phyloP scores from a whole-genome alignment of 2,329 filamentous ascomycete species.

The Meredithiella fracta region DNA sequence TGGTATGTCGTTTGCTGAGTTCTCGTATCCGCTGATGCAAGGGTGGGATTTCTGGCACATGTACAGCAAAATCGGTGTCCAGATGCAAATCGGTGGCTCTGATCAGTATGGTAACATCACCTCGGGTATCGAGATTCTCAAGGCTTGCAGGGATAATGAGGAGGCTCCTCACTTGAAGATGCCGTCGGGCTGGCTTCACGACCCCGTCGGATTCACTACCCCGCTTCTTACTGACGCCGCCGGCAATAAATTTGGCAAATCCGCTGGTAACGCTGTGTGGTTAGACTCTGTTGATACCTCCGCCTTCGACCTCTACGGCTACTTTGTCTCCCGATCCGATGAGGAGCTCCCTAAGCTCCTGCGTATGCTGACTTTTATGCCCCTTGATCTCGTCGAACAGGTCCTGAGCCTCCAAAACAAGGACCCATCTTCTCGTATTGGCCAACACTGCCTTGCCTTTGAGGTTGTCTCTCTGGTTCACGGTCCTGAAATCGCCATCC shows the following conservation, averaged over 20 bases:
- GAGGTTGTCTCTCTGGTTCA: conserved; percentile 74
- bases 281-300: conserved; percentile 67
- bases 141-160: conserved; percentile 48
- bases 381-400: conserved; percentile 46
- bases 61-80: conserved; percentile 47
- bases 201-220: conserved; percentile 74
- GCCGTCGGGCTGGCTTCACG: conserved; percentile 28
- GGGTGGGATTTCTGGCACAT: conserved; percentile 95
- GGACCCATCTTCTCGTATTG: conserved; percentile 54
- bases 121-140: conserved; percentile 72
- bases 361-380: conserved; percentile 80
- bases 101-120: conserved; percentile 97
- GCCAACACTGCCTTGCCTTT: conserved; percentile 67
- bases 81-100: conserved; percentile 84
- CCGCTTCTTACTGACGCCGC: conserved; percentile 73
- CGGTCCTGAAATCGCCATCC: conserved; percentile 45
- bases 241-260: conserved; percentile 89
- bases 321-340: conserved; percentile 72
- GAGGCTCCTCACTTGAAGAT: conserved; percentile 27
- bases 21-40: conserved; percentile 83
- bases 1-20: conserved; percentile 89
- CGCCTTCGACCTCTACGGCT: conserved; percentile 76
- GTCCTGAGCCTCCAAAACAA: conserved; percentile 51
- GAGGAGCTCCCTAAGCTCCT: conserved; percentile 66
- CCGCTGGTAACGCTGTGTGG: conserved; percentile 86